Evolutionary conservation across 2,329 filamentous ascomycete genomes (phyloP).

Genomic region (Simplicillium aogashimaense): DNA sequence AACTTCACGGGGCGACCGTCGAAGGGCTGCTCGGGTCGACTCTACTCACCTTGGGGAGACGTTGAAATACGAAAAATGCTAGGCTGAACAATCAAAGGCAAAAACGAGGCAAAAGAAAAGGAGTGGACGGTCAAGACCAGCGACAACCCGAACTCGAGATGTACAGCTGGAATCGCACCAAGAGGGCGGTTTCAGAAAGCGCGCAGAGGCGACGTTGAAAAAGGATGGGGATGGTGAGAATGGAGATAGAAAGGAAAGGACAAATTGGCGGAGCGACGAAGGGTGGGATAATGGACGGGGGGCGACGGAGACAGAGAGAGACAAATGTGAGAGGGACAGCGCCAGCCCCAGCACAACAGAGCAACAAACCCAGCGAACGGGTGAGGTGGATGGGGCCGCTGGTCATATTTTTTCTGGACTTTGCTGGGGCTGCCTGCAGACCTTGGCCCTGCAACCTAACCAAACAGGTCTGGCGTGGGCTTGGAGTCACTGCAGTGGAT

Average conservation of each 20-base stretch:
- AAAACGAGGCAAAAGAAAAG: constrained; percentile 21
- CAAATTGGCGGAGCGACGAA: constrained; percentile 15
- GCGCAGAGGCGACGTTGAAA: constrained; percentile 9
- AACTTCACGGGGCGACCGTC: constrained; percentile 2
- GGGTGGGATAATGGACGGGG: constrained; percentile 12
- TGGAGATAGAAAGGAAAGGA: constrained; percentile 17
- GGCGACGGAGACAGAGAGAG: neutral
- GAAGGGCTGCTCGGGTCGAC: neutral
- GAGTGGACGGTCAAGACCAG: constrained; percentile 54
- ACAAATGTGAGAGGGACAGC: neutral
- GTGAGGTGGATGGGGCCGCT: no score
- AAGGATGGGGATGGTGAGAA: constrained; percentile 10
- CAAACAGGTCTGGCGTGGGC: no score
- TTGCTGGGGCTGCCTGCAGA: no score
- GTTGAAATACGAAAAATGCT: constrained; percentile 11
- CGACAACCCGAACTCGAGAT: constrained; percentile 35
- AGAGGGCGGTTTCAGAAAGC: constrained; percentile 10
- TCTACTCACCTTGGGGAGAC: constrained; percentile 10
- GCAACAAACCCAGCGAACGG: no score
- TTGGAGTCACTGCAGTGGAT: no score
- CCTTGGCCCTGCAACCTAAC: no score
- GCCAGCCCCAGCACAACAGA: neutral
- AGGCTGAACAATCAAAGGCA: constrained; percentile 13
- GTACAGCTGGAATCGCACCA: constrained; percentile 50
- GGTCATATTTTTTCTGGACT: no score